Evolutionary conservation across 2,329 filamentous ascomycete genomes (phyloP).

Genomic region (Stromatinia cepivora): DNA sequence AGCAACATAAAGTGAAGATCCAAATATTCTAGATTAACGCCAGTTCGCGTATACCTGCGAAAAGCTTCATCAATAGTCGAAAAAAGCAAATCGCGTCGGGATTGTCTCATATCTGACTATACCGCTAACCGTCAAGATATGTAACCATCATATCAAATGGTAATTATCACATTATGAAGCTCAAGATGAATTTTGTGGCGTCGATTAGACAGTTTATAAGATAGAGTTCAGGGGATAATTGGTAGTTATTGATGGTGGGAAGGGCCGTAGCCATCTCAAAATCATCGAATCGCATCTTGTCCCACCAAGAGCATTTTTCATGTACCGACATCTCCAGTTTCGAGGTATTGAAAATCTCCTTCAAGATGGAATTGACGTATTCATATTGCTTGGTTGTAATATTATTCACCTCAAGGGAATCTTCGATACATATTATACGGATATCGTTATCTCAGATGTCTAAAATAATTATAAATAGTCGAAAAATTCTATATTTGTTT

Average conservation of each 20-base stretch:
- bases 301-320: background rate
- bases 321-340: background rate
- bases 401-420: no score
- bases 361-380: background rate
- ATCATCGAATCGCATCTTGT: constrained; percentile 1
- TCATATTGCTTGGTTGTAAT: background rate
- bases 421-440: no score
- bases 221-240: background rate
- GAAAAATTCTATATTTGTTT: no score
- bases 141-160: background rate
- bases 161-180: background rate
- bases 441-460: no score
- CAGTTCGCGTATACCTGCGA: background rate
- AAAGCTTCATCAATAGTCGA: background rate
- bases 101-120: constrained; percentile 1
- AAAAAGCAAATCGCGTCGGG: background rate
- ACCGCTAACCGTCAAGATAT: background rate
- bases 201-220: background rate
- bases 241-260: background rate
- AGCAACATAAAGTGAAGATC: background rate
- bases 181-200: background rate
- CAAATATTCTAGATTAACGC: background rate
- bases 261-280: background rate
- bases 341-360: background rate
- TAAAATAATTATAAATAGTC: no score